These are phyloP conservation scores for Candida multigemmis DNA, from an alignment of 805 yeast species.

Conservation along the genomic window DNA sequence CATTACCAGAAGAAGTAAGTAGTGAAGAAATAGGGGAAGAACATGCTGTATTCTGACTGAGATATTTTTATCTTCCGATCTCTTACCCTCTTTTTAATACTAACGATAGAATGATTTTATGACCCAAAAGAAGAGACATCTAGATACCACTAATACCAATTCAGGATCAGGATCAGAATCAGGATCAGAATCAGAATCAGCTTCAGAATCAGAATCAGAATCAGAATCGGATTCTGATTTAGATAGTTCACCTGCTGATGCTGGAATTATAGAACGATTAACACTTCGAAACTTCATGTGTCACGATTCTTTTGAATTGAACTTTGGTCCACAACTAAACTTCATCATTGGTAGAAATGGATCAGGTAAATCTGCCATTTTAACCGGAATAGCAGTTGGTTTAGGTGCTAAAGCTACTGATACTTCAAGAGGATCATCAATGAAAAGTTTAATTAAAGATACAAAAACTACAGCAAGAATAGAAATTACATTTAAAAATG, in stretches of 20 bases:
- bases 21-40: too few relatives aligned
- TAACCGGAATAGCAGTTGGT: conserved; percentile 82
- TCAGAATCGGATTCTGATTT: too few relatives aligned
- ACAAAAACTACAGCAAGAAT: conserved; percentile 67
- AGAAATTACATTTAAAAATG: conserved; percentile 53
- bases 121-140: conserved; percentile 5
- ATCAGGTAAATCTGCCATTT: conserved; percentile 80
- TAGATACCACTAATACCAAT: conserved; percentile 2
- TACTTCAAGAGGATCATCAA: conserved; percentile 74
- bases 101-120: too few relatives aligned
- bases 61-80: too few relatives aligned
- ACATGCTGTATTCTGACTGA: too few relatives aligned
- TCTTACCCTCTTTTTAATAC: too few relatives aligned
- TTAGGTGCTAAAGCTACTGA: conserved; percentile 83
- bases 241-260: conserved; percentile 22
- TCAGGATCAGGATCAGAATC: too few relatives aligned
- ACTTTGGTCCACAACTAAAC: conserved; percentile 71
- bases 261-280: conserved; percentile 65
- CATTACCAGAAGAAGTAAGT: too few relatives aligned
- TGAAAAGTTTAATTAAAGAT: conserved; percentile 65
- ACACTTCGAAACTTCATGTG: conserved; percentile 78
- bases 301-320: conserved; percentile 70
- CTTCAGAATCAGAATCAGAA: conserved; percentile 4
- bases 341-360: conserved; percentile 89
- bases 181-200: conserved; percentile 4